A percentile compares a stretch with the other conserved stretches of the same genome.
phyloP scores from a whole-genome alignment of 164 flowering plant species.

The Vitis amurensis region DNA sequence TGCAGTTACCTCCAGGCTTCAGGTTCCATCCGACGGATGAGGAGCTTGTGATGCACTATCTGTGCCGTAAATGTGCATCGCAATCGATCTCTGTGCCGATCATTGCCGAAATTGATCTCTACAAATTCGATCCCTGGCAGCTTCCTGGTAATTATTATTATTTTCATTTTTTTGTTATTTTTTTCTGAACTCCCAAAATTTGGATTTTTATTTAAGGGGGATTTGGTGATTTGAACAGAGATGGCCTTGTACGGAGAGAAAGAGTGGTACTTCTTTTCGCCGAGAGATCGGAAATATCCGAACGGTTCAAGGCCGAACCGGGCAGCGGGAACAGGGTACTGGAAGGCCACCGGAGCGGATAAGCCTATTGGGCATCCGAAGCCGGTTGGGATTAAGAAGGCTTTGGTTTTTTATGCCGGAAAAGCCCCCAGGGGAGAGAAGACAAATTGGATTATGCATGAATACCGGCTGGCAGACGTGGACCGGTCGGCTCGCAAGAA shows the following conservation, averaged over 20 bases:
- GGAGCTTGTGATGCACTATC: slow-evolving; percentile 68
- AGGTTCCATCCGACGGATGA: slow-evolving; percentile 76
- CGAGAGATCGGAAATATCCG: slow-evolving; percentile 66
- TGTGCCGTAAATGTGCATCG: slow-evolving; percentile 63
- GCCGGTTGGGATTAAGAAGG: slow-evolving; percentile 62
- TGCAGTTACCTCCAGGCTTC: slow-evolving; percentile 66
- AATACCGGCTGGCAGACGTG: slow-evolving; percentile 64
- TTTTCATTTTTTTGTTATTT: not conserved
- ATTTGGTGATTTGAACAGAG: slow-evolving; percentile 18
- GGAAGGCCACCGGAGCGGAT: slow-evolving; percentile 79
- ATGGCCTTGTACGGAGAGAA: slow-evolving; percentile 60
- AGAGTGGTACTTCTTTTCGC: slow-evolving; percentile 73
- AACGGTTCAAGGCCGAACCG: slow-evolving; percentile 74
- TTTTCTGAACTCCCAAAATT: not conserved
- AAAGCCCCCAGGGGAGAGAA: slow-evolving; percentile 67
- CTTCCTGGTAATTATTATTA: slow-evolving; percentile 43
- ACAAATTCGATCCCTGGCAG: slow-evolving; percentile 75
- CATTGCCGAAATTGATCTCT: slow-evolving; percentile 75
- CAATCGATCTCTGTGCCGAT: slow-evolving; percentile 62
- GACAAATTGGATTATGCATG: slow-evolving; percentile 77
- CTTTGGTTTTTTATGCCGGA: slow-evolving; percentile 65
- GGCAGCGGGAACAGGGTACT: slow-evolving; percentile 67
- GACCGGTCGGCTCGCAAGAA: slow-evolving; percentile 58
- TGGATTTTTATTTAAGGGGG: not conserved
- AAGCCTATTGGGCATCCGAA: slow-evolving; percentile 65